These are phyloP conservation scores for Tulasnella sp. DNA, from an alignment of 768 basidiomycete genomes.

Conservation along the genomic window DNA sequence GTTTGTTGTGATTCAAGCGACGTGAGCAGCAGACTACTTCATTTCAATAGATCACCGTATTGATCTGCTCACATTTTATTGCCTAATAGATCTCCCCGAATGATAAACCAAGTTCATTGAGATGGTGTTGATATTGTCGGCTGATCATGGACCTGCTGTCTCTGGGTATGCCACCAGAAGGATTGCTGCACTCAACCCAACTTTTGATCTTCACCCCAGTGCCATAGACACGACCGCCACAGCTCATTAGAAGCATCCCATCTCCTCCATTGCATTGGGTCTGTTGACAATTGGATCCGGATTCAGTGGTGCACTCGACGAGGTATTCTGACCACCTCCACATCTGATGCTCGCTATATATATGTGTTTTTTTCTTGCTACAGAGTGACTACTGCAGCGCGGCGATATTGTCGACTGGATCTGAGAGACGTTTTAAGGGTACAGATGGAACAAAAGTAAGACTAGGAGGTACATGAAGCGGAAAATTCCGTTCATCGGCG, in stretches of 20 bases:
- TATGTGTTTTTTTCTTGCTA: too few species aligned
- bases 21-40: conserved; percentile 29
- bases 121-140: conserved; percentile 99
- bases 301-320: conserved; percentile 97
- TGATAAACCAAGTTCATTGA: conserved; percentile 99
- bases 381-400: too few species aligned
- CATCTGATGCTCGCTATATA: too few species aligned
- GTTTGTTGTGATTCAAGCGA: conserved; percentile 96
- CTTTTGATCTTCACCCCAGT: conserved; percentile 25
- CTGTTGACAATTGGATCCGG: conserved; percentile 95
- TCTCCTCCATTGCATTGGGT: conserved; percentile 92
- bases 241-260: conserved; percentile 96
- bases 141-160: conserved; percentile 97
- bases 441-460: too few species aligned
- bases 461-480: conserved; percentile 7
- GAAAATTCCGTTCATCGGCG: conserved; percentile 22
- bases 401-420: too few species aligned
- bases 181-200: too few species aligned
- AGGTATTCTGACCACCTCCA: too few species aligned
- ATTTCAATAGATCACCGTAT: not conserved
- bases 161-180: conserved; percentile 63
- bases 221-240: conserved; percentile 99
- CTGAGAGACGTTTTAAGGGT: too few species aligned
- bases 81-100: conserved; percentile 48
- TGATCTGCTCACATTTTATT: too few species aligned